Conservation (phyloP, 106 monocot genomes). For the Hemerocallis citrina region DNA sequence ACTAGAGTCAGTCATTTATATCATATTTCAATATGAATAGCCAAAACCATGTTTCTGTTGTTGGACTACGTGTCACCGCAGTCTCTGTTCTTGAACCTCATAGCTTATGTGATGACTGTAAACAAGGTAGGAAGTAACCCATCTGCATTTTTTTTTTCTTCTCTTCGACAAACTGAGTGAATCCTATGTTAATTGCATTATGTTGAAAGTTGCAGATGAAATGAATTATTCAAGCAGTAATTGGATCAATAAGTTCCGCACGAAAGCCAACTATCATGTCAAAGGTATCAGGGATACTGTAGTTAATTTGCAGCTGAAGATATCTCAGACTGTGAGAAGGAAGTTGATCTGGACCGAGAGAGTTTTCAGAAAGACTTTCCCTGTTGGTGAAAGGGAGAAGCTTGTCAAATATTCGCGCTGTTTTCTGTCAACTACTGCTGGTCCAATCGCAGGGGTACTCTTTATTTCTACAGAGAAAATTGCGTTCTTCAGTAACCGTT, state of each 20-base stretch:
- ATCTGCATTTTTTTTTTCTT: neutral
- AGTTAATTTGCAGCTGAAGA: slow-evolving; percentile 22
- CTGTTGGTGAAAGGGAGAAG: slow-evolving; percentile 21
- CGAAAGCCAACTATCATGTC: neutral
- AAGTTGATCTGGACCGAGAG: slow-evolving; percentile 22
- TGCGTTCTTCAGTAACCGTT: slow-evolving; percentile 20
- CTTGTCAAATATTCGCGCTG: slow-evolving; percentile 28
- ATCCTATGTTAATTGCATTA: neutral
- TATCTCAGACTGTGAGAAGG: slow-evolving; percentile 28
- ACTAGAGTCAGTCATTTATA: too few relatives aligned
- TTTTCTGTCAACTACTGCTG: slow-evolving; percentile 28
- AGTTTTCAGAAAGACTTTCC: slow-evolving; percentile 17
- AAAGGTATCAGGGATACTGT: neutral
- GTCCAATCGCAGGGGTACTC: slow-evolving; percentile 29
- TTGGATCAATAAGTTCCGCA: neutral
- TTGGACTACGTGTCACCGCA: neutral
- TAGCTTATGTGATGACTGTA: neutral
- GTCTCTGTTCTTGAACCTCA: neutral
- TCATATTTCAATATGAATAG: neutral
- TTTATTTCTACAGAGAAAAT: slow-evolving; percentile 25
- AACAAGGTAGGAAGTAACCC: neutral
- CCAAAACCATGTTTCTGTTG: neutral
- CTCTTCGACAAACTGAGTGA: neutral
- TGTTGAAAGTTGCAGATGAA: neutral
- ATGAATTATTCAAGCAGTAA: neutral